Conservation (phyloP, 495 filamentous ascomycete genomes). For the Cercophora scortea region DNA sequence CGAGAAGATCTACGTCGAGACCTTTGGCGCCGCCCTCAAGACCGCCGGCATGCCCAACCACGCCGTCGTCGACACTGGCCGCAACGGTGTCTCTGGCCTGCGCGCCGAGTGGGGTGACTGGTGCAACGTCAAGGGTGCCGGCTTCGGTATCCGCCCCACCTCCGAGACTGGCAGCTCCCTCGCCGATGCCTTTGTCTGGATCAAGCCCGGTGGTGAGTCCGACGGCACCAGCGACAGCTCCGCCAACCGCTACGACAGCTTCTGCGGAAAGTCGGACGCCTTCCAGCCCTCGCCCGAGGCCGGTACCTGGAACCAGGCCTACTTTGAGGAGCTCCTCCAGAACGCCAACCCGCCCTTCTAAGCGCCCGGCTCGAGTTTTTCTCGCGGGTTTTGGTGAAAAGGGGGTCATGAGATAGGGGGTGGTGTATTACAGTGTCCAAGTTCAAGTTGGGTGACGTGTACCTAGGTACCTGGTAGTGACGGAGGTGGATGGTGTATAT, state of each 20-base stretch:
- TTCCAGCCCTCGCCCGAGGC: slow-evolving; percentile 69
- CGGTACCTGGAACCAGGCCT: slow-evolving; percentile 71
- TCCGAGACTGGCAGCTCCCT: slow-evolving; percentile 53
- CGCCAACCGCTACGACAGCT: slow-evolving; percentile 60
- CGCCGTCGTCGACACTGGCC: slow-evolving; percentile 64
- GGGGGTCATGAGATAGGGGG: too few relatives aligned
- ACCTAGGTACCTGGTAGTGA: too few relatives aligned
- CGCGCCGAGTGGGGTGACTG: slow-evolving; percentile 72
- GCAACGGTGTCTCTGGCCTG: slow-evolving; percentile 61
- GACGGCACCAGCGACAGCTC: slow-evolving; percentile 63
- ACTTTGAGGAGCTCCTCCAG: slow-evolving; percentile 61
- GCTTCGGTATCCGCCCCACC: slow-evolving; percentile 65
- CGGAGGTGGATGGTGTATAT: too few relatives aligned
- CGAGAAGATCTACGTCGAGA: slow-evolving; percentile 66
- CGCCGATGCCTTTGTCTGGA: slow-evolving; percentile 73
- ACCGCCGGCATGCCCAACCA: slow-evolving; percentile 59
- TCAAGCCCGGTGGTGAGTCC: slow-evolving; percentile 77
- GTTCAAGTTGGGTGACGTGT: too few relatives aligned
- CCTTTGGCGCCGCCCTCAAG: slow-evolving; percentile 54
- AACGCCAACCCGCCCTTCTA: slow-evolving; percentile 56
- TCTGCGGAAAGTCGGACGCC: slow-evolving; percentile 57
- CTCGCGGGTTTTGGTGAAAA: too few relatives aligned
- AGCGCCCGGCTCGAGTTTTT: too few relatives aligned
- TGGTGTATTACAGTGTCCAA: too few relatives aligned
- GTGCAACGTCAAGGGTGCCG: slow-evolving; percentile 73